phyloP scores from a whole-genome alignment of 2,329 filamentous ascomycete species.

The Aspergillus awamori region DNA sequence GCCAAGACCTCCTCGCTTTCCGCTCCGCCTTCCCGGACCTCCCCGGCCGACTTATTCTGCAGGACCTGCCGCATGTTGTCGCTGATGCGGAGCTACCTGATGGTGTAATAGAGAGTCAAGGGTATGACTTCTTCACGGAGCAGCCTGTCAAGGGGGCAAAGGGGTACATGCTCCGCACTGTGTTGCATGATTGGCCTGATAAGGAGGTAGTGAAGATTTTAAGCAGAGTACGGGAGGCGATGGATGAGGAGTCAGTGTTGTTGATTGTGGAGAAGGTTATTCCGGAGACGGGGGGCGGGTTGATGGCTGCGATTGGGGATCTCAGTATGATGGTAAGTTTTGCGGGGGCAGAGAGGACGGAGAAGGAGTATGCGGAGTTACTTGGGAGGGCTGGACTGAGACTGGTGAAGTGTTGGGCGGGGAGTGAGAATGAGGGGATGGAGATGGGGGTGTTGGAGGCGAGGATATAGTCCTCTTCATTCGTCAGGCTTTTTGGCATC shows the following conservation, averaged over 20 bases:
- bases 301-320: slow-evolving; percentile 12
- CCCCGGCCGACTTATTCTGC: background rate
- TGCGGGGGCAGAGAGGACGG: slow-evolving; percentile 17
- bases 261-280: slow-evolving; percentile 21
- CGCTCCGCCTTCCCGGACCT: background rate
- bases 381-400: background rate
- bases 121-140: slow-evolving; percentile 37
- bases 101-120: background rate
- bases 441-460: slow-evolving; percentile 1
- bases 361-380: slow-evolving; percentile 11
- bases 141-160: slow-evolving; percentile 47
- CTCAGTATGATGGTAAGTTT: slow-evolving; percentile 23
- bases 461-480: background rate
- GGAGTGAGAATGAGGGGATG: background rate
- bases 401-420: background rate
- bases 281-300: slow-evolving; percentile 4
- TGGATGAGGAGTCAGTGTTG: slow-evolving; percentile 19
- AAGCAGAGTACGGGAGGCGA: slow-evolving; percentile 16
- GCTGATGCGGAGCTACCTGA: slow-evolving; percentile 15
- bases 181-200: slow-evolving; percentile 40
- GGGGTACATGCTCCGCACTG: slow-evolving; percentile 33
- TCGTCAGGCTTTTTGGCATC: background rate
- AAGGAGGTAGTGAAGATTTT: slow-evolving; percentile 14
- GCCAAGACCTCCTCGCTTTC: background rate
- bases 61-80: slow-evolving; percentile 7